Evolutionary conservation across 2,329 filamentous ascomycete genomes (phyloP), one percentile per base, ranked within the genome.

Genomic region (Venturia asperata): DNA sequence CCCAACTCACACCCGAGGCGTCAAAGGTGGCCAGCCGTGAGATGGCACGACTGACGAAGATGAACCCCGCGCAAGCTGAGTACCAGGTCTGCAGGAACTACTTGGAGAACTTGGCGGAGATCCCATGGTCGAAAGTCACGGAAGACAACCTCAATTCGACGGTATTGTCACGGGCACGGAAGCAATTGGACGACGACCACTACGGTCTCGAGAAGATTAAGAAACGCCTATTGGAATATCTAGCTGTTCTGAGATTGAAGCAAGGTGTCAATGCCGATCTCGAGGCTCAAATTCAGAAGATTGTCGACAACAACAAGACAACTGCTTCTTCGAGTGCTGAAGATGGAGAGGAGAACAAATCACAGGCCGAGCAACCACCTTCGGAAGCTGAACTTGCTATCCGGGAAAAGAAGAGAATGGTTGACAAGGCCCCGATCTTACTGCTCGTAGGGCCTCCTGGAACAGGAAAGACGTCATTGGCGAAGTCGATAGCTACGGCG

Each of bases 201-300:
- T 97, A 97, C 70, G 94, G 94, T 0, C 80, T 99, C 17, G 92
- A 97, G 67, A 95, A 93, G 77, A 93, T 99, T 73, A 99, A 99
- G 85, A 97, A 96, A 82, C 85, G 94, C 55, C 77, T 99, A 27
- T 83, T 99, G 5, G 95, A 97, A 75, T 99, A 99, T 73, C 82
- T 99, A 55, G 95, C 94, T 2, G 94, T 99, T n/a, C 81, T 99
- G 63, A 89, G 94, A 70, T 82, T 99, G 65, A 99, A 97, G 81
- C 92, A 97, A 74, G 87, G 89, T 27, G 87, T 93, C 68, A 97
- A 97, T 69, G 84, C 89, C 64, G 88, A 90, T 63, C 81, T 97
- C 21, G 89, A 96, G 64, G 84, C 85, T 34, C 88, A 96, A 74
- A 91, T 96, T 68, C 77, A 81, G 52, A 76, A 82, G 5, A 78